phyloP scores from a whole-genome alignment of 75 land plant genomes.

The Pinus taeda region DNA sequence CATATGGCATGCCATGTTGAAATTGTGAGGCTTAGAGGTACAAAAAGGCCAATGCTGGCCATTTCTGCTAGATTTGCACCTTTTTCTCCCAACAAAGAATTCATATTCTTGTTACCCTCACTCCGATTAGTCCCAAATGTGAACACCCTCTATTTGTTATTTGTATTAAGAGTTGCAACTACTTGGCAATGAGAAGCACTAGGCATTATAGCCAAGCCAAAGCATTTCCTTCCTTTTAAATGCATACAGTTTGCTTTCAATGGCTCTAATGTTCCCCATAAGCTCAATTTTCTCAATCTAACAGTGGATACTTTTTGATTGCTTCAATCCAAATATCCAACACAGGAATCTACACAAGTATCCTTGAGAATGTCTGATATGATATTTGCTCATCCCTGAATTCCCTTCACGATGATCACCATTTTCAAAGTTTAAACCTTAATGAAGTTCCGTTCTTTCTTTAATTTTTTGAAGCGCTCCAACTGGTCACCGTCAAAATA shows the following conservation, averaged over 20 bases:
- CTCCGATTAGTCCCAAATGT: slow-evolving; percentile 93
- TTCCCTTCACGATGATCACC: not conserved
- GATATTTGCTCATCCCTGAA: not conserved
- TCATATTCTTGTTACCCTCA: slow-evolving; percentile 95
- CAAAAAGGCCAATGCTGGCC: slow-evolving; percentile 96
- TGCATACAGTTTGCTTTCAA: not conserved
- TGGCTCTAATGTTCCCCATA: not conserved
- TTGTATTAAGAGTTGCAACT: slow-evolving; percentile 34
- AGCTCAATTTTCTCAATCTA: slow-evolving; percentile 4
- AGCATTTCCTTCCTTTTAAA: not conserved
- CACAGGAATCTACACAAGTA: not conserved
- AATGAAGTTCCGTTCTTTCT: too few relatives aligned
- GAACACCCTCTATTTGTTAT: slow-evolving; percentile 70
- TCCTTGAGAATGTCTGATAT: not conserved
- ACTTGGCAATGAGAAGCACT: slow-evolving; percentile 16
- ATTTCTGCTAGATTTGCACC: slow-evolving; percentile 99
- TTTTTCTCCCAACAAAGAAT: slow-evolving; percentile 89
- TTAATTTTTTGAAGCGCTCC: too few relatives aligned
- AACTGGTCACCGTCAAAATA: too few relatives aligned
- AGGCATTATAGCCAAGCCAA: not conserved
- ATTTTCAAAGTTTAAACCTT: not conserved
- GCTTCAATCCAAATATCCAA: not conserved
- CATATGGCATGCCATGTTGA: slow-evolving; percentile 95
- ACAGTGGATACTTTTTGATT: not conserved
- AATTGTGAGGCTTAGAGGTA: slow-evolving; percentile 94